These are phyloP conservation scores for Curvularia sp. DNA, from an alignment of 2,329 filamentous ascomycete genomes.

Conservation along the genomic window DNA sequence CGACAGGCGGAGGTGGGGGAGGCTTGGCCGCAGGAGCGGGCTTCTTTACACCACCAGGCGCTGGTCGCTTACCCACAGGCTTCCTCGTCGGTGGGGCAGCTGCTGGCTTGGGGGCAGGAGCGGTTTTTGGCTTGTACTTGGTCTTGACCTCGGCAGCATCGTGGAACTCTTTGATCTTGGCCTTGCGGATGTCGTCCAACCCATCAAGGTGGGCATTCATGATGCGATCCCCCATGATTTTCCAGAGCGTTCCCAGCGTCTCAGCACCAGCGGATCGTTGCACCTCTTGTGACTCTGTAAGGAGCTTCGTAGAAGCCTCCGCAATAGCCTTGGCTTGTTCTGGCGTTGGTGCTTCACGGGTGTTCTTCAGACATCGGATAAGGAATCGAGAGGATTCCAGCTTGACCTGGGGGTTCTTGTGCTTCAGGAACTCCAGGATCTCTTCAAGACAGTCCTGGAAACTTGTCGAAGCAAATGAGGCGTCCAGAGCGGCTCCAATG, in stretches of 20 bases:
- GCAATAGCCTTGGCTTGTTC: constrained; percentile 83
- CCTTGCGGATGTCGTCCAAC: constrained; percentile 93
- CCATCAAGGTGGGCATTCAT: constrained; percentile 93
- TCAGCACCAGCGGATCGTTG: constrained; percentile 90
- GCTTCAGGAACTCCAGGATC: constrained; percentile 79
- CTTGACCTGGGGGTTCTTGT: constrained; percentile 98
- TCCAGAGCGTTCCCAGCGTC: constrained; percentile 93
- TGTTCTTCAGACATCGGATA: constrained; percentile 84
- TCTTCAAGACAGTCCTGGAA: constrained; percentile 91
- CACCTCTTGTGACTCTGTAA: constrained; percentile 86
- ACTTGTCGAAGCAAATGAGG: constrained; percentile 69
- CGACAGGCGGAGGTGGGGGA: constrained; percentile 49
- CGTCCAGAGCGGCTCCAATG: constrained; percentile 82
- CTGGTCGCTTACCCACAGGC: constrained; percentile 59
- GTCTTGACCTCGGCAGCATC: constrained; percentile 83
- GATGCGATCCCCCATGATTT: constrained; percentile 94
- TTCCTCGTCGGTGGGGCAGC: constrained; percentile 56
- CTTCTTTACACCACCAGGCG: constrained; percentile 60
- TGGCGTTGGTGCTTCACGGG: constrained; percentile 81
- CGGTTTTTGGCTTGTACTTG: constrained; percentile 88
- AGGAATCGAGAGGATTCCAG: constrained; percentile 93
- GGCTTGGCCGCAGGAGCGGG: constrained; percentile 51
- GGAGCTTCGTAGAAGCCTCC: constrained; percentile 86
- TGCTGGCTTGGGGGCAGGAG: constrained; percentile 63
- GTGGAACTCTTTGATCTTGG: constrained; percentile 92